A percentile compares a stretch with the other conserved stretches of the same genome.
phyloP scores from a whole-genome alignment of 495 filamentous ascomycete genomes.

The Friedmanniomyces endolithicus region DNA sequence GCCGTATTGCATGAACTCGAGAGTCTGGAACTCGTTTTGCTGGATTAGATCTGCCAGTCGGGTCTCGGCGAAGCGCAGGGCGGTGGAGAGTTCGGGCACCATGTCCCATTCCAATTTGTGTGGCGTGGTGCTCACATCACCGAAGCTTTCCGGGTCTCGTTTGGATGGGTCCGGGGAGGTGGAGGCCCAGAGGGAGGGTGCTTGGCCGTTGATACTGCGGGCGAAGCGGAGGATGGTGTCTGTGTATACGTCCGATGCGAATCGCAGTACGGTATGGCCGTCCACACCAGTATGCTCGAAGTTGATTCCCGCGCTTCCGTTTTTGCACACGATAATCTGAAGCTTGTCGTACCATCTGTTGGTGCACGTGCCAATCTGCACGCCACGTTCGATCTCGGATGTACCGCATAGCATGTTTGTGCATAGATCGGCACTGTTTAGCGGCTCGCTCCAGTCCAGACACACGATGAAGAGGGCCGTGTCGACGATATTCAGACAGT shows the following conservation, averaged over 20 bases:
- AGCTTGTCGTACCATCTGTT: conserved; percentile 99
- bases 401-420: conserved; percentile 98
- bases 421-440: conserved; percentile 65
- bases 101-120: conserved; percentile 98
- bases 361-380: conserved; percentile 94
- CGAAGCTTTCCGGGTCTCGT: conserved; percentile 84
- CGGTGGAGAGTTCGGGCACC: conserved; percentile 80
- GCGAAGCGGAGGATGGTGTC: conserved; percentile 97
- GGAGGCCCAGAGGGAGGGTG: conserved; percentile 84
- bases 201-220: conserved; percentile 87
- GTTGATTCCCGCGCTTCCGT: conserved; percentile 95
- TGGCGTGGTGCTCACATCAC: conserved; percentile 85
- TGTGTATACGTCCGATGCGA: conserved; percentile 92
- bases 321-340: conserved; percentile 98
- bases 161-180: conserved; percentile 85
- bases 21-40: conserved; percentile 88
- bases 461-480: conserved; percentile 87
- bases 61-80: conserved; percentile 89
- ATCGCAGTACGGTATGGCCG: conserved; percentile 90
- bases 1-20: conserved; percentile 81
- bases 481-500: conserved; percentile 88
- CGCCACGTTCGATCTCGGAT: conserved; percentile 77
- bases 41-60: conserved; percentile 87
- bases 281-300: conserved; percentile 98
- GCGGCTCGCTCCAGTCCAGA: conserved; percentile 80